phyloP scores from a whole-genome alignment of 1,284 basidiomycete genomes.

The Athelia psychrophila region DNA sequence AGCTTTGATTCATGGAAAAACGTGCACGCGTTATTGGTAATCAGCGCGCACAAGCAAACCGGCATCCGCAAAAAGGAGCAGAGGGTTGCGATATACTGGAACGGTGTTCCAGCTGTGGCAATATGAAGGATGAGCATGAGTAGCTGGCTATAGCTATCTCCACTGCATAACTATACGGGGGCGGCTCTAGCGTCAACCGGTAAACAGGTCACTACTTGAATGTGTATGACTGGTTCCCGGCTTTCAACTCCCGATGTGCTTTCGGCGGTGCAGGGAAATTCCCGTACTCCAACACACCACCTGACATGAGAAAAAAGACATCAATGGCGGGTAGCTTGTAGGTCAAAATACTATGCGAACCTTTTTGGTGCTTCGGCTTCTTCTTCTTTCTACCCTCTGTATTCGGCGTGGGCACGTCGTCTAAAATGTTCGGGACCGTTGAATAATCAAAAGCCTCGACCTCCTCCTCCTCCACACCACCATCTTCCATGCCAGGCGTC shows the following conservation, averaged over 20 bases:
- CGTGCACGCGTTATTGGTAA: too few relatives aligned
- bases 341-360: slow-evolving; percentile 16
- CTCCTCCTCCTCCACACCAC: slow-evolving; percentile 26
- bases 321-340: background rate
- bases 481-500: slow-evolving; percentile 15
- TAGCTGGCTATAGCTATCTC: too few relatives aligned
- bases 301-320: slow-evolving; percentile 18
- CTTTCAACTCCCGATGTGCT: slow-evolving; percentile 63
- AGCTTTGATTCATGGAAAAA: too few relatives aligned
- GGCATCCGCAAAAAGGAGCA: background rate
- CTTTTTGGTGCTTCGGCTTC: slow-evolving; percentile 47
- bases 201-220: slow-evolving; percentile 44
- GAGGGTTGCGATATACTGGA: too few relatives aligned
- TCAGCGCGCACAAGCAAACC: too few relatives aligned
- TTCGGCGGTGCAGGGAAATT: slow-evolving; percentile 67
- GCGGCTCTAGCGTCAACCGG: background rate
- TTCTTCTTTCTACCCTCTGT: slow-evolving; percentile 43
- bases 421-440: slow-evolving; percentile 73
- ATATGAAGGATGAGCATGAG: too few relatives aligned
- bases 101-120: too few relatives aligned
- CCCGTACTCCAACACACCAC: slow-evolving; percentile 42
- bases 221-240: slow-evolving; percentile 69
- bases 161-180: too few relatives aligned
- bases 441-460: slow-evolving; percentile 79
- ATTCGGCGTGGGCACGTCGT: slow-evolving; percentile 46